A percentile compares a stretch with the other conserved stretches of the same genome.
phyloP scores from a whole-genome alignment of 345 rosid species.

The Citrus mangshanensis region DNA sequence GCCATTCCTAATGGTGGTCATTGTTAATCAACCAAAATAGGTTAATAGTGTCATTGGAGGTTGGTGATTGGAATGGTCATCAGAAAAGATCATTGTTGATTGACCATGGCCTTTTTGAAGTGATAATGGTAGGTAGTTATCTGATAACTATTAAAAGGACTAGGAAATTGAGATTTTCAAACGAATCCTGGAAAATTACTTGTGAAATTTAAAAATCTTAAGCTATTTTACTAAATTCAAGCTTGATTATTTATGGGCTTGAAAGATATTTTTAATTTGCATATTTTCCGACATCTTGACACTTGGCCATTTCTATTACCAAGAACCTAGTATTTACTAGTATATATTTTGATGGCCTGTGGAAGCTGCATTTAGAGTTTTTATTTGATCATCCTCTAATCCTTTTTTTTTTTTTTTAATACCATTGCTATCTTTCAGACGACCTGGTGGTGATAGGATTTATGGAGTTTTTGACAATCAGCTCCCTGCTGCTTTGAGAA shows the following conservation, averaged over 20 bases:
- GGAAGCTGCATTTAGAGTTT: neutral
- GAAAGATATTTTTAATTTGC: neutral
- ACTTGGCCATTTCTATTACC: neutral
- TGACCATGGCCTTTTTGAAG: neutral
- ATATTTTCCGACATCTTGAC: neutral
- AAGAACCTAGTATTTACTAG: neutral
- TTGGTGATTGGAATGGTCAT: neutral
- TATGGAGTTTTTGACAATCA: slow-evolving; percentile 65
- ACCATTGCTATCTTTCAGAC: slow-evolving; percentile 32
- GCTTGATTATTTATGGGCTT: neutral
- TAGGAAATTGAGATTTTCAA: neutral
- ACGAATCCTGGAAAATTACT: neutral
- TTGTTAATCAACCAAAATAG: neutral
- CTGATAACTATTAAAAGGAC: neutral
- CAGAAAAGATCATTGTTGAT: neutral
- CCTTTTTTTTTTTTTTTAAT: neutral
- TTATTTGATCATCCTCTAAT: neutral
- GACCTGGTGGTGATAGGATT: slow-evolving; percentile 65
- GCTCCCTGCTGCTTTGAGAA: slow-evolving; percentile 63
- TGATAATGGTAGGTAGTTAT: neutral
- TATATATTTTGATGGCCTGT: neutral
- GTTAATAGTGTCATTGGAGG: neutral
- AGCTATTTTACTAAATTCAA: neutral
- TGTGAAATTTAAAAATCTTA: neutral
- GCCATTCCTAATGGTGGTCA: neutral